Evolutionary conservation across 129 eudicot species (phyloP).

Genomic region (Helichrysum umbraculigerum): DNA sequence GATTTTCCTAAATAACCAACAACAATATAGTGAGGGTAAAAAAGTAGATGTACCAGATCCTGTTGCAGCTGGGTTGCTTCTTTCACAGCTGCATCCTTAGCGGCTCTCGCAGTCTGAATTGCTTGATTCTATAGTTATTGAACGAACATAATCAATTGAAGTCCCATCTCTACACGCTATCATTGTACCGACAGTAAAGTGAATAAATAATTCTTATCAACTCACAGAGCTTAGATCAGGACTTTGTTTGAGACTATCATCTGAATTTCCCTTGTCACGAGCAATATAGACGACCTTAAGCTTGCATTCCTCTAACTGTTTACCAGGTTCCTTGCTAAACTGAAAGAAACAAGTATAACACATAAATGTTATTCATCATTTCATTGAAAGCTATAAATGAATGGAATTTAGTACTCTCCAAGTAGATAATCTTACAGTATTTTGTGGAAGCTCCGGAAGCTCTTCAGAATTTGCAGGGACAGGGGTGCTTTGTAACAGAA

Average conservation of each 20-base stretch:
- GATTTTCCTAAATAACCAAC: not conserved
- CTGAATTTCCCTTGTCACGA: conserved; percentile 39
- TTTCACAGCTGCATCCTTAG: conserved; percentile 74
- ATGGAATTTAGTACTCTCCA: not conserved
- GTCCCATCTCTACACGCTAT: not conserved
- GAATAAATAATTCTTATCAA: conserved; percentile 17
- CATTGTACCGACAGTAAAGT: not conserved
- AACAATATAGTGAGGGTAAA: not conserved
- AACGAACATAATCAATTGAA: conserved; percentile 6
- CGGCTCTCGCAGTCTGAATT: conserved; percentile 56
- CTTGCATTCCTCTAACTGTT: conserved; percentile 70
- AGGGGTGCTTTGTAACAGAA: conserved; percentile 77
- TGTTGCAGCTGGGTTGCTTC: conserved; percentile 67
- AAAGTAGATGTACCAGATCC: conserved; percentile 54
- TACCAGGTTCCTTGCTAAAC: conserved; percentile 77
- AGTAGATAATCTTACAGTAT: conserved; percentile 53
- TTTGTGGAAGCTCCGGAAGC: conserved; percentile 53
- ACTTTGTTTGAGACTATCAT: conserved; percentile 36
- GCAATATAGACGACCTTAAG: conserved; percentile 63
- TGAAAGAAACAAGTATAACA: conserved; percentile 33
- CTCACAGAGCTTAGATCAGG: conserved; percentile 53
- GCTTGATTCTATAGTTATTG: conserved; percentile 39
- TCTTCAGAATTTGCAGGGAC: conserved; percentile 66
- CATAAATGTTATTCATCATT: conserved; percentile 1
- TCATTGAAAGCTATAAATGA: conserved; percentile 3